Evolutionary conservation across 345 rosid species (phyloP), one percentile per base, ranked within the genome.

Genomic region (Gossypium australe): DNA sequence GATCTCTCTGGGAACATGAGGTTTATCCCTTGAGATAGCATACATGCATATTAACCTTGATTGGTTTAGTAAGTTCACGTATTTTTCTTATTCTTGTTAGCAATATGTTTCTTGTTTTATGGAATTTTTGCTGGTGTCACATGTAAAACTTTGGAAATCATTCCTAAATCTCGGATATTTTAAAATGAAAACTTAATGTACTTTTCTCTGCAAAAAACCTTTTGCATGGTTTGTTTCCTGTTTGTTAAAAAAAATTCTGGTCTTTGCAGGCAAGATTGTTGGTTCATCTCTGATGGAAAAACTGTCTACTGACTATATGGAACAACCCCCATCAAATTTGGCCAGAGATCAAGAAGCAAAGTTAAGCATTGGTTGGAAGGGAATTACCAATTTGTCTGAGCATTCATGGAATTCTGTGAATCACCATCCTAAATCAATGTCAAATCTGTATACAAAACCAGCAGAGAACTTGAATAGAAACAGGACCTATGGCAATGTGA

Each of bases 391-490:
- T 74, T 72, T 80, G 53, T 83, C 85, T 29, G 84, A 85, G 81
- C 78, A 77, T 75, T 80, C 85, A 3, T 72, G 81, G 86, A 82
- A 81, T 72, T 57, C 87, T 73, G 29, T 75, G 71, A 86, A 81
- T 79, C 78, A 68, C 61, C 82, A 59, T 52, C 77, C 79, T 44
- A 84, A 79, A 78, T 84, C 82, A 64, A 80, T 84, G 83, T 77
- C 87, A 69, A 86, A 81, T 79, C 73, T 81, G 63, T 72, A 76
- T 72, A 72, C 55, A 70, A 80, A 72, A 77, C 80, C 78, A 41
- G 71, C 84, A 22, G 71, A 82, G 67, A 77, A 75, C 77, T 43
- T 75, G 25, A 81, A 77, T 70, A 80, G 77, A 75, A 83, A 82
- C 60, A 84, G 64, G 75, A 70, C 77, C 64, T 58, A 43, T 74